Base-by-base conservation (phyloP, 164 flowering plant genomes). In the Chimonanthus praecox region DNA sequence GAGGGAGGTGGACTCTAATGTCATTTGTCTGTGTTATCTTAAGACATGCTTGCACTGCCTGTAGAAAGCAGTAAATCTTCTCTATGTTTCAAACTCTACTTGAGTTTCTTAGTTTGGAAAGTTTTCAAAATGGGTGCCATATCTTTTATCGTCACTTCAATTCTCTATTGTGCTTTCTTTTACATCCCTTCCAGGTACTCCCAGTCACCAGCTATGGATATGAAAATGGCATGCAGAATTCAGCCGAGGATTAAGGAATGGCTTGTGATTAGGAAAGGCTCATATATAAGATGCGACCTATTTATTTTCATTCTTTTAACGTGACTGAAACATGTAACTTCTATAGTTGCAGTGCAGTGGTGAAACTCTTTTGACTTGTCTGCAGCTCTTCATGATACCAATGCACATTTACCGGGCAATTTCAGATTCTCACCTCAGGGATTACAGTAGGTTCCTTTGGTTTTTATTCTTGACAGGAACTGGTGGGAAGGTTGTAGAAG, bases 1-100 rank as follows among this genome's bases (percentile, higher is more conserved):
- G 73, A 73, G 78, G 86, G 86, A 85, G 86, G 83, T 84, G 91
- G 88, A 84, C 77, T 79, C 69, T 83, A 68, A 68, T 68, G 70
- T 68, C 61, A 69, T 21, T 6, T 50, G 45, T 21, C 71, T 69
- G 61, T 69, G 16, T 45, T 66, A 54, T 8, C 43, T 8, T 66
- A 66, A 33, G 47, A 66, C 68, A 33, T 16, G 33, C 65, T 16
- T n/a, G 65, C 65, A 9, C 33, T 11, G 60, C 16, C 16, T 54
- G 68, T 33, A 43, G 43, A 61, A 60, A 62, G 44, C 7, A 47
- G 21, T 4, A 13, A 7, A 65, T 47, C 33, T 60, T 71, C 50
- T 48, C n/a, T 45, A 9, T 51, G 58, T 21, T 58, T 51, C 65
- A 15, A 54, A 58, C 47, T 13, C 8, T 33, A 51, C 62, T 13